phyloP scores from a whole-genome alignment of 176 grass and related monocot species.

The Avena eriantha region DNA sequence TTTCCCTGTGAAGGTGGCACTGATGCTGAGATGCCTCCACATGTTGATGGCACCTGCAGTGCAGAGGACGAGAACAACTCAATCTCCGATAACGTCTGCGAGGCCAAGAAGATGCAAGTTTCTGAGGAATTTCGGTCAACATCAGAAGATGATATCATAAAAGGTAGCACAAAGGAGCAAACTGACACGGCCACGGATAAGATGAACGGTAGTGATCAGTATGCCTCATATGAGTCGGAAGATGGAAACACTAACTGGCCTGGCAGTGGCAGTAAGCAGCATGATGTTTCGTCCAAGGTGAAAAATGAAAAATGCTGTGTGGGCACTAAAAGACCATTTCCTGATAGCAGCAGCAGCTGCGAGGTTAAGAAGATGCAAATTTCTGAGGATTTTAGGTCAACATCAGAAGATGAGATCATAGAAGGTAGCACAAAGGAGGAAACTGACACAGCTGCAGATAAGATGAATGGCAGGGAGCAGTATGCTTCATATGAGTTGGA shows the following conservation, averaged over 20 bases:
- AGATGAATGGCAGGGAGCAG: constrained; percentile 28
- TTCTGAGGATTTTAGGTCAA: constrained; percentile 1
- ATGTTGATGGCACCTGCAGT: constrained; percentile 12
- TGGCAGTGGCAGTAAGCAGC: neutral
- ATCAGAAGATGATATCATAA: constrained; percentile 19
- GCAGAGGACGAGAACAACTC: neutral
- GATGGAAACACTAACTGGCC: constrained; percentile 9
- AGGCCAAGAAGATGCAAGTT: constrained; percentile 18
- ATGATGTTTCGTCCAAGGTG: neutral
- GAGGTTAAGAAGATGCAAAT: constrained; percentile 2
- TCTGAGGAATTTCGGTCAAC: neutral
- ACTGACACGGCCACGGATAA: neutral
- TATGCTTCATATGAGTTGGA: neutral
- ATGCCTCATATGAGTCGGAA: neutral
- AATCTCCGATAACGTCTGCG: neutral
- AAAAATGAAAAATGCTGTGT: neutral
- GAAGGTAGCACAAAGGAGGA: neutral
- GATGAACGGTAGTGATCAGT: constrained; percentile 31
- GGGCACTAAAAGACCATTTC: neutral
- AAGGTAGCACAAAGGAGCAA: constrained; percentile 5
- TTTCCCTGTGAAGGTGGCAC: neutral
- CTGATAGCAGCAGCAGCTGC: neutral
- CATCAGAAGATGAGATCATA: constrained; percentile 14
- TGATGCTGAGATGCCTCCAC: neutral
- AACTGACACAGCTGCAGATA: neutral